Conservation (phyloP, 257 asterid species). For the Leonotis leonurus region DNA sequence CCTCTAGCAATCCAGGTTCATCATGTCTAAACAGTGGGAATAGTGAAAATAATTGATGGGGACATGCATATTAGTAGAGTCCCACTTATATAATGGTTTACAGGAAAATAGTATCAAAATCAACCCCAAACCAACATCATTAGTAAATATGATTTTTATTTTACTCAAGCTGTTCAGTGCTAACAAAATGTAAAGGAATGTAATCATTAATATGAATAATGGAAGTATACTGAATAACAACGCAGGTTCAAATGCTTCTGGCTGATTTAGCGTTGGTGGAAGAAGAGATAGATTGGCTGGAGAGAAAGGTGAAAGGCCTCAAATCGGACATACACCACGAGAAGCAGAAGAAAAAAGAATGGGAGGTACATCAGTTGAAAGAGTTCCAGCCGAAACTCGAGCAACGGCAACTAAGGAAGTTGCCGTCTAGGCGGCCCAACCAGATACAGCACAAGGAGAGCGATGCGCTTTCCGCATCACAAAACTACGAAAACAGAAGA, state of each 20-base stretch:
- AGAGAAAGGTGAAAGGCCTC: conserved; percentile 50
- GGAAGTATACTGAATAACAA: neutral
- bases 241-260: conserved; percentile 72
- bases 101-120: neutral
- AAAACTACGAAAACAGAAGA: conserved; percentile 33
- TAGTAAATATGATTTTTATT: neutral
- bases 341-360: conserved; percentile 39
- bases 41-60: too few species aligned
- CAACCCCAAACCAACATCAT: neutral
- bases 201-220: neutral
- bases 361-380: conserved; percentile 36
- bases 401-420: conserved; percentile 32
- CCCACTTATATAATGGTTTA: neutral
- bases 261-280: conserved; percentile 57
- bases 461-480: conserved; percentile 34
- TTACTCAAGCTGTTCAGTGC: neutral
- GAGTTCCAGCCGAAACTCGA: conserved; percentile 31
- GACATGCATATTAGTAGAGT: neutral
- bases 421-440: conserved; percentile 36
- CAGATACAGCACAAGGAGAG: conserved; percentile 20
- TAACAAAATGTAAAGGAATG: neutral
- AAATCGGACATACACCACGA: conserved; percentile 41
- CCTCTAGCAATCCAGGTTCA: neutral
- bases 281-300: conserved; percentile 72
- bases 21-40: neutral